A percentile compares a stretch with the other conserved stretches of the same genome.
Conservation (phyloP, 768 basidiomycete genomes). For the Boletus tomentosulus region DNA sequence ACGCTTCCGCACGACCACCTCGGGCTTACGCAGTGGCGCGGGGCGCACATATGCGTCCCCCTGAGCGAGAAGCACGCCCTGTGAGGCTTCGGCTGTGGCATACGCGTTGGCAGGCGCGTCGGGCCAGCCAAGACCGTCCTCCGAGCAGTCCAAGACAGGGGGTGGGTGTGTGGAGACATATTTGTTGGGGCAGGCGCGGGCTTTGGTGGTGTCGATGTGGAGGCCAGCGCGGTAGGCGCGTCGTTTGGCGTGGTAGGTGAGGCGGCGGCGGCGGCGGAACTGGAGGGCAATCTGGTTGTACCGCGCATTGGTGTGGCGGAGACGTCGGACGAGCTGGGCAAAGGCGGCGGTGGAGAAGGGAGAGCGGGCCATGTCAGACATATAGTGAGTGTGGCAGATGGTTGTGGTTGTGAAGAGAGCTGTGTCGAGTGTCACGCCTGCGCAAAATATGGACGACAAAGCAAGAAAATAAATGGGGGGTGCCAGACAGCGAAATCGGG, state of each 20-base stretch:
- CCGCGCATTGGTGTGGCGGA: slow-evolving; percentile 43
- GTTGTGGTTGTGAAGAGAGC: background rate
- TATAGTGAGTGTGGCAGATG: background rate
- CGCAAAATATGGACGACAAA: slow-evolving; percentile 3
- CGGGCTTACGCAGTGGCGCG: slow-evolving; percentile 1
- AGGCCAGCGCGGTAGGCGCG: slow-evolving; percentile 44
- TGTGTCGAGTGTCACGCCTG: slow-evolving; percentile 7
- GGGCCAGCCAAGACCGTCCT: slow-evolving; percentile 17
- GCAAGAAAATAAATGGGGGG: background rate
- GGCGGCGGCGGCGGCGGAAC: slow-evolving; percentile 34
- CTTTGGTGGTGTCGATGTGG: slow-evolving; percentile 39
- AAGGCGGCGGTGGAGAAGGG: slow-evolving; percentile 28
- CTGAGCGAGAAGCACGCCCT: background rate
- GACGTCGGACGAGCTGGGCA: slow-evolving; percentile 37
- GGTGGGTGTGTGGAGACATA: slow-evolving; percentile 31
- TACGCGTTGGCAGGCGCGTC: background rate
- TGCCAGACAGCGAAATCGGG: slow-evolving; percentile 4
- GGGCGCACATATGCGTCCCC: slow-evolving; percentile 12
- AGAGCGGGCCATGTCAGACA: slow-evolving; percentile 22
- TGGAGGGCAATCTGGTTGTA: slow-evolving; percentile 38
- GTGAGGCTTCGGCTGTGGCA: background rate
- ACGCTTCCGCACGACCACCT: background rate
- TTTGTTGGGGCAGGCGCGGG: slow-evolving; percentile 36
- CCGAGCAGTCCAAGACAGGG: slow-evolving; percentile 25
- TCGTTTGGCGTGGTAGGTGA: slow-evolving; percentile 44